Evolutionary conservation across 2,329 filamentous ascomycete genomes (phyloP).

Genomic region (Aspergillus eucalypticola): DNA sequence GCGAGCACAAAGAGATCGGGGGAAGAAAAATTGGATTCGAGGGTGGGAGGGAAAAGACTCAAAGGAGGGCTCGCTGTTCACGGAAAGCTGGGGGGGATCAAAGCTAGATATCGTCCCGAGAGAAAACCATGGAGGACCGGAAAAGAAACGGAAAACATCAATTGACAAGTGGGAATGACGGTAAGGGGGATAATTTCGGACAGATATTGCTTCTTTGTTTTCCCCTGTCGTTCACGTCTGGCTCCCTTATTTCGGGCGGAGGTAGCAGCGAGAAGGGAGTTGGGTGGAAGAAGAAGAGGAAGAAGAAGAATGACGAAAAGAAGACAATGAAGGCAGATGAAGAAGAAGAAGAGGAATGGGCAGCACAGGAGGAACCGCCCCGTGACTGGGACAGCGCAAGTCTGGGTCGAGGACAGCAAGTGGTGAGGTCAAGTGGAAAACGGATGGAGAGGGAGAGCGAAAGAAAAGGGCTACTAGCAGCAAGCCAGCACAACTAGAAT

Average conservation of each 20-base stretch:
- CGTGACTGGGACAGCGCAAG: slow-evolving; percentile 23
- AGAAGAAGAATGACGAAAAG: slow-evolving; percentile 18
- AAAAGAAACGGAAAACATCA: slow-evolving; percentile 14
- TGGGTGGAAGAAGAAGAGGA: slow-evolving; percentile 22
- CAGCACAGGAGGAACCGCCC: slow-evolving; percentile 11
- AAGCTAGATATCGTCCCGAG: slow-evolving; percentile 16
- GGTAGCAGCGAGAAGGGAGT: slow-evolving; percentile 28
- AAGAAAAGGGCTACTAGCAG: not conserved
- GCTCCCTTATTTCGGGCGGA: slow-evolving; percentile 16
- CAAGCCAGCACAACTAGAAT: not conserved
- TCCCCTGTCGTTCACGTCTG: slow-evolving; percentile 3
- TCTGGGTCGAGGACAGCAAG: slow-evolving; percentile 10
- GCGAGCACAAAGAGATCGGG: slow-evolving; percentile 10
- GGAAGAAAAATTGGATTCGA: slow-evolving; percentile 8
- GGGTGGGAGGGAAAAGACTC: slow-evolving; percentile 8
- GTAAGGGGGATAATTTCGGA: not conserved
- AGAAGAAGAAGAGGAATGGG: slow-evolving; percentile 15
- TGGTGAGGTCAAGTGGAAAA: slow-evolving; percentile 18
- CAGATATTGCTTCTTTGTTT: slow-evolving; percentile 1
- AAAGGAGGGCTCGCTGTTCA: slow-evolving; percentile 2
- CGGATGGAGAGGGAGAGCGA: not conserved
- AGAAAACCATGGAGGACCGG: slow-evolving; percentile 17
- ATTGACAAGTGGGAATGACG: slow-evolving; percentile 14
- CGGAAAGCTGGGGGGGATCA: slow-evolving; percentile 9
- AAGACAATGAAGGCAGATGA: slow-evolving; percentile 20